Evolutionary conservation across 1,284 basidiomycete species (phyloP).

Genomic region (Meira nashicola): DNA sequence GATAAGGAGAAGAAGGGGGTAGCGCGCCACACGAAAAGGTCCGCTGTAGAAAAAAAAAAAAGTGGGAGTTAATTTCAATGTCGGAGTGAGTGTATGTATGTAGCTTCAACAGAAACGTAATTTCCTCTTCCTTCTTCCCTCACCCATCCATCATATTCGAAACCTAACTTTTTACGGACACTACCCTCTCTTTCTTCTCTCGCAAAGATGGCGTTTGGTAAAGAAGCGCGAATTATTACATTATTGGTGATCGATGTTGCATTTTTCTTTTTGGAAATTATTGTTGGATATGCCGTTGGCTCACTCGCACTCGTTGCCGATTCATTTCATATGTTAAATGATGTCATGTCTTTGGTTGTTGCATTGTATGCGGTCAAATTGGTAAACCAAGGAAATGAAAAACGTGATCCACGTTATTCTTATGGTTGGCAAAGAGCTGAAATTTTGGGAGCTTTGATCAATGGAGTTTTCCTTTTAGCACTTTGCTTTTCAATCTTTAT

Average conservation of each 20-base stretch:
- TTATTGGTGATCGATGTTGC: conserved; percentile 76
- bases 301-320: conserved; percentile 93
- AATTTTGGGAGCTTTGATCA: conserved; percentile 74
- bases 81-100: too few species aligned
- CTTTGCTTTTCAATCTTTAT: conserved; percentile 92
- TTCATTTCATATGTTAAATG: conserved; percentile 86
- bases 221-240: conserved; percentile 57
- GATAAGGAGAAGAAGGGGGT: too few species aligned
- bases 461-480: conserved; percentile 91
- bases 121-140: too few species aligned
- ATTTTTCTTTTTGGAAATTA: conserved; percentile 90
- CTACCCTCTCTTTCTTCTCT: background rate
- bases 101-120: too few species aligned
- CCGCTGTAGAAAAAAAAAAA: too few species aligned
- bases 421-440: conserved; percentile 99
- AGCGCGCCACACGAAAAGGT: too few species aligned
- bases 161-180: background rate
- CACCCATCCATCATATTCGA: too few species aligned
- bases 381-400: conserved; percentile 8
- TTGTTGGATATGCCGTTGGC: conserved; percentile 77
- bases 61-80: too few species aligned
- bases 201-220: conserved; percentile 18
- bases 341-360: conserved; percentile 84
- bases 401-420: conserved; percentile 63
- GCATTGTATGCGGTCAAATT: conserved; percentile 96